These are phyloP conservation scores for Glebionis coronaria DNA, from an alignment of 129 eudicot species.

Conservation along the genomic window DNA sequence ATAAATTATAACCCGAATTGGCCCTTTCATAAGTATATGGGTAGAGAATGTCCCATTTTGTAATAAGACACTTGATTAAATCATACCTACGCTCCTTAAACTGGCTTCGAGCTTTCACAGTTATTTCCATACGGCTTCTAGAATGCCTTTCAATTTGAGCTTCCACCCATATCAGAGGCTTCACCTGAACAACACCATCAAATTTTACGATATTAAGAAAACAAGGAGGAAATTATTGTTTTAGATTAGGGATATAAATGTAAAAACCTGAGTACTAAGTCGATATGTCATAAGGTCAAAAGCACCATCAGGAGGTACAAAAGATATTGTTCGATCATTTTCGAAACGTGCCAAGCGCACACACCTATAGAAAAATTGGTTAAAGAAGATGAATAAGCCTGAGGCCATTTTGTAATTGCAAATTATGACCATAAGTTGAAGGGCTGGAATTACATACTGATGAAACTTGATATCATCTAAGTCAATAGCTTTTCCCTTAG, in stretches of 20 bases:
- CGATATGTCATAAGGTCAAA: constrained; percentile 98
- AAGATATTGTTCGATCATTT: constrained; percentile 90
- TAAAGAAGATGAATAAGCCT: constrained; percentile 1
- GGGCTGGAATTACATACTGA: constrained; percentile 54
- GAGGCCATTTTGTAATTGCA: constrained; percentile 2
- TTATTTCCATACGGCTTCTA: constrained; percentile 91
- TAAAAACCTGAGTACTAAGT: constrained; percentile 86
- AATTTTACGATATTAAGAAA: constrained; percentile 10
- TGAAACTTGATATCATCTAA: constrained; percentile 95
- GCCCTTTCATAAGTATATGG: not conserved
- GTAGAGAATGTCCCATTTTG: not conserved
- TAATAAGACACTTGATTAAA: not conserved
- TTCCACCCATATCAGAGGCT: constrained; percentile 99
- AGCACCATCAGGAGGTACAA: constrained; percentile 98
- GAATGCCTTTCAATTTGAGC: constrained; percentile 96
- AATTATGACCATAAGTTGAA: not conserved
- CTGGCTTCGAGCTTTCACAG: constrained; percentile 90
- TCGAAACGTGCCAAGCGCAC: constrained; percentile 97
- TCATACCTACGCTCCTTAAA: constrained; percentile 96
- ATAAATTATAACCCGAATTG: constrained; percentile 8
- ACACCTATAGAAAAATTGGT: constrained; percentile 47
- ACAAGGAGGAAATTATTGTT: not conserved
- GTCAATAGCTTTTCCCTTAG: constrained; percentile 96
- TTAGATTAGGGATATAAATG: not conserved
- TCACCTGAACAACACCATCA: constrained; percentile 53